A percentile compares a stretch with the other conserved stretches of the same genome.
Conservation (phyloP, 2,329 filamentous ascomycete species). For the Akanthomyces lecanii region DNA sequence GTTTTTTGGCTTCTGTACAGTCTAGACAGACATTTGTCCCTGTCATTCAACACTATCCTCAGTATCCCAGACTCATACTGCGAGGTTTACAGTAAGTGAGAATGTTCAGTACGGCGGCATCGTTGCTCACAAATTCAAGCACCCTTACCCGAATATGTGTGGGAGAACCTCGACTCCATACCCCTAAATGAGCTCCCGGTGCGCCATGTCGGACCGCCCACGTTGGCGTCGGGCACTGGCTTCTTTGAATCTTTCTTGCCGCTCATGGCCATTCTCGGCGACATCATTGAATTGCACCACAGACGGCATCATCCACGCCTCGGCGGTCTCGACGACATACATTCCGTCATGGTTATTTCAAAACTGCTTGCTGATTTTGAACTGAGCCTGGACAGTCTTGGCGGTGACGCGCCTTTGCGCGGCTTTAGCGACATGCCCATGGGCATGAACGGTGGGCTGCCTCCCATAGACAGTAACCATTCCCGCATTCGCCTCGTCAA, state of each 20-base stretch:
- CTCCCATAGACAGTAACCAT: conserved; percentile 23
- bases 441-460: conserved; percentile 15
- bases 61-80: conserved; percentile 44
- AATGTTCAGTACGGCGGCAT: background rate
- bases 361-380: conserved; percentile 37
- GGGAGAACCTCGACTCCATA: conserved; percentile 36
- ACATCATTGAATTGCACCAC: conserved; percentile 46
- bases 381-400: conserved; percentile 32
- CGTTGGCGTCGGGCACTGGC: conserved; percentile 36
- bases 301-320: conserved; percentile 40
- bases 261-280: conserved; percentile 44
- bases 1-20: conserved; percentile 47
- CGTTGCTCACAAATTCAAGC: conserved; percentile 19
- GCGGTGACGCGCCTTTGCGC: conserved; percentile 22
- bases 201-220: conserved; percentile 36
- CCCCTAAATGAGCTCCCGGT: conserved; percentile 29
- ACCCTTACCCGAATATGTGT: conserved; percentile 38
- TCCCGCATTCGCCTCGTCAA: conserved; percentile 37
- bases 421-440: conserved; percentile 2
- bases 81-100: conserved; percentile 33
- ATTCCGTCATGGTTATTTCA: conserved; percentile 33
- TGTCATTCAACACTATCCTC: conserved; percentile 43
- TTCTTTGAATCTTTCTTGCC: conserved; percentile 50
- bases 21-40: conserved; percentile 42
- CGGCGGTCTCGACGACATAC: conserved; percentile 31